Evolutionary conservation across 192 early-diverging fungal species (phyloP), one percentile per base, ranked within the genome.

Genomic region (Dispira simplex): DNA sequence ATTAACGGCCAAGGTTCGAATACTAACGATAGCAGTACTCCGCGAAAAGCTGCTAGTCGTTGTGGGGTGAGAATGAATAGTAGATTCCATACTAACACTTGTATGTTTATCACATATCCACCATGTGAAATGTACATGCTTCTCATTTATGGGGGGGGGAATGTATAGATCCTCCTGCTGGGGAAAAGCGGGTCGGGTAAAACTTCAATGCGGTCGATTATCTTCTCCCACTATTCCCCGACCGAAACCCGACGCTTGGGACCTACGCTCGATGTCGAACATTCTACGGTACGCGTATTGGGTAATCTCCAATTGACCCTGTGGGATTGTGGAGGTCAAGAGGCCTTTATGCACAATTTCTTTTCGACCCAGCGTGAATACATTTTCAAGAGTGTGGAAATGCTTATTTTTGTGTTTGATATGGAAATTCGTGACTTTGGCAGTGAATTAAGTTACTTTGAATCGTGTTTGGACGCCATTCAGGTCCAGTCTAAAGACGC

Each of bases 401-500:
- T 99, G n/a, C 80, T 99, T 18, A 98, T 98, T 67, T 98, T 96
- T 66, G 93, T 98, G 62, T 97, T 98, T 76, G 93, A 98, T 74
- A 83, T 96, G 46, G 95, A 96, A 73, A 88, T 84, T 43, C 79
- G 89, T 28, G 92, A 96, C 65, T 78, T 83, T 53, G 91, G 95
- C 67, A 86, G 88, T 70, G 96, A 98, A 70, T 80, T 97, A 77
- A 72, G 81, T 49, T 90, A 95, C 70, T 97, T 92, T 66, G 87
- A 95, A 71, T 84, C 83, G 21, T 91, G 88, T 57, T 71, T 99
- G 46, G 82, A 92, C 21, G 88, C 87, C 39, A 86, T 99, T 64
- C 60, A 80, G 65, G 70, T 76, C 26, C 86, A 86, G 63, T 93
- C 90, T 21, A 83, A 81, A 58, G 91, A 96, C 57, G 94, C 94